Evolutionary conservation across 441 rosid genomes (phyloP).

Genomic region (Pelargonium australe): DNA sequence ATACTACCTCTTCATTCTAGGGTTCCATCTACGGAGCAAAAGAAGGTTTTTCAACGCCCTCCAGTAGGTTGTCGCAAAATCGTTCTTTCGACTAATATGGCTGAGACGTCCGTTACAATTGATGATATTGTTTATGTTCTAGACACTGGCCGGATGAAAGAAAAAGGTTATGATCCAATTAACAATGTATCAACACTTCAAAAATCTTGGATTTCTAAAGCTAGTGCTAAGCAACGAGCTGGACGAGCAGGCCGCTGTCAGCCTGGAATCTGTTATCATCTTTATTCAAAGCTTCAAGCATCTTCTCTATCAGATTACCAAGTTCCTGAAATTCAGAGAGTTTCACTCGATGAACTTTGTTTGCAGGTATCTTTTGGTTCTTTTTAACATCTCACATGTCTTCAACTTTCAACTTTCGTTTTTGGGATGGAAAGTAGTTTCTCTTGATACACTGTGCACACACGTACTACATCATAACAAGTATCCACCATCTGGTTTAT

Average conservation of each 20-base stretch:
- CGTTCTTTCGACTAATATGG: conserved; percentile 85
- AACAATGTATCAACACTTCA: conserved; percentile 87
- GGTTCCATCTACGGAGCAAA: conserved; percentile 87
- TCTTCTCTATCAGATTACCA: conserved; percentile 76
- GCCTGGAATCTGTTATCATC: conserved; percentile 94
- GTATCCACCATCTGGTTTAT: not conserved
- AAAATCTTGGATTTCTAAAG: conserved; percentile 89
- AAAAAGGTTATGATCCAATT: conserved; percentile 93
- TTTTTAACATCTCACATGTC: not conserved
- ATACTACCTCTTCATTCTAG: conserved; percentile 89
- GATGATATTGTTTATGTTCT: conserved; percentile 97
- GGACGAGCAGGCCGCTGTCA: conserved; percentile 98
- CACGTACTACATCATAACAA: not conserved
- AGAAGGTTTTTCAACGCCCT: conserved; percentile 67
- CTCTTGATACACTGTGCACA: not conserved
- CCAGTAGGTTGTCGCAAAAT: conserved; percentile 81
- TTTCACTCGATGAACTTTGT: conserved; percentile 92
- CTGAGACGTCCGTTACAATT: conserved; percentile 88
- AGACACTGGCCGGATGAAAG: conserved; percentile 96
- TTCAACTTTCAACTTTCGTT: not conserved
- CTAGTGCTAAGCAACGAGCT: conserved; percentile 91
- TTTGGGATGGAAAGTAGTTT: not conserved
- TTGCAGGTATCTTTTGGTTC: conserved; percentile 52
- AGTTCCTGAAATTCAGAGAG: conserved; percentile 88
- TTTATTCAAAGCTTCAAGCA: conserved; percentile 72